A percentile compares a stretch with the other conserved stretches of the same genome.
Evolutionary conservation across 345 rosid genomes (phyloP).

Genomic region (Angophora floribunda): DNA sequence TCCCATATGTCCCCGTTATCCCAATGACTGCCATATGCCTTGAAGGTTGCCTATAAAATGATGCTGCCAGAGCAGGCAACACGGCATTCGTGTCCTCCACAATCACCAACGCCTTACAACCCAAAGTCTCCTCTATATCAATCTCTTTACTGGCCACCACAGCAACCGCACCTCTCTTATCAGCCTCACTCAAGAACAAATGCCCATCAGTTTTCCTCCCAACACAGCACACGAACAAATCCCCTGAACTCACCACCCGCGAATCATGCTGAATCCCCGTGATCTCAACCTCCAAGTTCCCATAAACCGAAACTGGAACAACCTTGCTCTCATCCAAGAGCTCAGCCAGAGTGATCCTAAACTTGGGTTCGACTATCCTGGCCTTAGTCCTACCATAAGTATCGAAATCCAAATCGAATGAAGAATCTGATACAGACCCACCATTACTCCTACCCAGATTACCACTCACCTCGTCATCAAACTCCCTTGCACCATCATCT

Average conservation of each 20-base stretch:
- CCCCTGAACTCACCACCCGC: conserved; percentile 72
- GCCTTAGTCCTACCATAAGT: conserved; percentile 40
- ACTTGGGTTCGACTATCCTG: conserved; percentile 69
- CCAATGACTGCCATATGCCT: conserved; percentile 80
- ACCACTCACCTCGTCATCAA: conserved; percentile 19
- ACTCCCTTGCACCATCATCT: conserved; percentile 7
- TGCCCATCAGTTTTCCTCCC: conserved; percentile 62
- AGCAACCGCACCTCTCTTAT: conserved; percentile 94
- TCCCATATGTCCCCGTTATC: conserved; percentile 72
- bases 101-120: conserved; percentile 82
- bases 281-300: conserved; percentile 81
- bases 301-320: conserved; percentile 78
- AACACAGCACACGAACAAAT: conserved; percentile 79
- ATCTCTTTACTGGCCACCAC: conserved; percentile 91
- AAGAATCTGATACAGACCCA: conserved; percentile 25
- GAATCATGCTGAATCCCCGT: conserved; percentile 90
- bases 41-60: conserved; percentile 66
- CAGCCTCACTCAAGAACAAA: conserved; percentile 79
- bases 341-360: conserved; percentile 79
- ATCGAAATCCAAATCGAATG: conserved; percentile 76
- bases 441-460: conserved; percentile 7
- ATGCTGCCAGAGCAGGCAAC: conserved; percentile 78
- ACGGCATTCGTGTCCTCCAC: conserved; percentile 82
- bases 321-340: conserved; percentile 86
- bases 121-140: conserved; percentile 84